Base-by-base conservation (phyloP, 371 early-diverging fungal genomes). In the Mortierella polycephala region DNA sequence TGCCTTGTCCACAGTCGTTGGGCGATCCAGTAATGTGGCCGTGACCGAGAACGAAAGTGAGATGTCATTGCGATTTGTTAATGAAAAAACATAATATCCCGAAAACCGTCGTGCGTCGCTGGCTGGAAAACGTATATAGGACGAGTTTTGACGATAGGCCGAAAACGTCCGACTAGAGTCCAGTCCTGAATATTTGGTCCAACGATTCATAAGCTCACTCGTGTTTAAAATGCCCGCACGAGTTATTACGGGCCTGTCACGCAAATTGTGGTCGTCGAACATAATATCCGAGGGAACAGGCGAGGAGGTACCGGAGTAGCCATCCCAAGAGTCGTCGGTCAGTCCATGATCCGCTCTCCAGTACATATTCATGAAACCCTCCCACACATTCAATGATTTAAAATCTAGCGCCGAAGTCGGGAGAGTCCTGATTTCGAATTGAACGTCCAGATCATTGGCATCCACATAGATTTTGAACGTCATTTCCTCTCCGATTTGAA, bases 291-390 rank as follows among this genome's bases (percentile, higher is more conserved):
- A 18, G 1, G 70, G 68, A 0, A 52, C 50, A 11, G 69, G 67
- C 3, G 73, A 57, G 0, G 67, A 57, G 7, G 57, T 53, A n/a
- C 20, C 40, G 0, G 66, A 51, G 14, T 0, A 8, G 4, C 70
- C 67, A 51, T 75, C 23, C 69, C 71, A 79, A 42, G 65, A 57
- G 16, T 49, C 57, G 40, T 73, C 80, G 12, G 80, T 64, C 54
- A 79, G 47, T 23, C 57, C 73, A 62, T 74, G 80, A 18, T 69
- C 70, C 5, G 80, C 80, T 5, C 80, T 49, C 80, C 80, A 80
- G 57, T 70, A 80, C 80, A 80, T 73, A 45, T 80, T 80, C 80
- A 80, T 70, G 42, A 56, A 74, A n/a, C 80, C 74, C 13, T 80
- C 80, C 80, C 80, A 80, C 7, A 80, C 80, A 52, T 80, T 80